These are phyloP conservation scores for Penicillium sp. DNA, from an alignment of 2,329 filamentous ascomycete species.

Conservation along the genomic window DNA sequence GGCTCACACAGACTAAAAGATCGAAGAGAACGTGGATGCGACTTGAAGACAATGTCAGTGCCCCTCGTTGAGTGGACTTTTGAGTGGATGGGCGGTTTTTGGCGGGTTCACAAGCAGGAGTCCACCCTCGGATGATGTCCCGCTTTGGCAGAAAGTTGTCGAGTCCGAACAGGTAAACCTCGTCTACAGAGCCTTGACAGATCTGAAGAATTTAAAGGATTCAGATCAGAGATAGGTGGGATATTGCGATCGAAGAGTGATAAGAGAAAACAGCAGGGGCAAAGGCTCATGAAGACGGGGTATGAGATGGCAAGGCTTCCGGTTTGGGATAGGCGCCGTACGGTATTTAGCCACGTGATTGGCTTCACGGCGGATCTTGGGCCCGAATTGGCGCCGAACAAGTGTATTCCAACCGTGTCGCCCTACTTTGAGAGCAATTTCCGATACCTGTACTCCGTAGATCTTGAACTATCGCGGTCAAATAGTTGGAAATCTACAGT, in stretches of 20 bases:
- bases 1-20: conserved; percentile 39
- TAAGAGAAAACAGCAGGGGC: conserved; percentile 7
- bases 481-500: neutral
- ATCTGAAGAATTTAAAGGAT: neutral
- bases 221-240: neutral
- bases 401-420: neutral
- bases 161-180: conserved; percentile 22
- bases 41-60: conserved; percentile 36
- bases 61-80: conserved; percentile 50
- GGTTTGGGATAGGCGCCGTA: conserved; percentile 22
- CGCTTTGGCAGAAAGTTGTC: conserved; percentile 34
- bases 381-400: neutral
- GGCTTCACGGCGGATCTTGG: neutral
- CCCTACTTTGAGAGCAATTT: neutral
- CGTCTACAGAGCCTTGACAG: neutral
- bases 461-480: conserved; percentile 1
- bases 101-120: conserved; percentile 28
- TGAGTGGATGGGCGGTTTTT: conserved; percentile 32
- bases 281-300: conserved; percentile 8
- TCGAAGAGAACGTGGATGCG: conserved; percentile 50
- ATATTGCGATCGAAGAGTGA: conserved; percentile 5
- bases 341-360: conserved; percentile 25
- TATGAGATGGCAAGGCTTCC: conserved; percentile 22
- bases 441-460: neutral
- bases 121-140: conserved; percentile 39